These are phyloP conservation scores for Allantophomopsis cytisporea DNA, from an alignment of 2,329 filamentous ascomycete species.

Conservation along the genomic window DNA sequence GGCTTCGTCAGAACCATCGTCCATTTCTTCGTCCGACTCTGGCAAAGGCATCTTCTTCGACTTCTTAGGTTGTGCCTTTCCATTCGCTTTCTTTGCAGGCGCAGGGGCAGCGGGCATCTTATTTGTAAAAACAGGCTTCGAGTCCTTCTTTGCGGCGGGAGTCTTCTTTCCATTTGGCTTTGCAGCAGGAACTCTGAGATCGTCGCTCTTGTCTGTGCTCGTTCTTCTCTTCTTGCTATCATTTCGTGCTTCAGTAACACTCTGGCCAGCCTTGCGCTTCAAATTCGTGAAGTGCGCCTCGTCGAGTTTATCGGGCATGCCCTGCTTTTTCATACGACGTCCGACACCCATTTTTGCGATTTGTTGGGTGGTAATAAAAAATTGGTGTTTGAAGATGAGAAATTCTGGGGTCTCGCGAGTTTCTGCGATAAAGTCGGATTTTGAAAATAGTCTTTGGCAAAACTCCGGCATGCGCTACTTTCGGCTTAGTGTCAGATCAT, in stretches of 20 bases:
- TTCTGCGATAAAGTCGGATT: constrained; percentile 2
- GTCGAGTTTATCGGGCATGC: constrained; percentile 68
- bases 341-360: constrained; percentile 64
- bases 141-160: constrained; percentile 12
- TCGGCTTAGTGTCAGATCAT: neutral
- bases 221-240: constrained; percentile 55
- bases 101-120: constrained; percentile 16
- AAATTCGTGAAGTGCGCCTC: constrained; percentile 64
- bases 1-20: constrained; percentile 30
- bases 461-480: neutral
- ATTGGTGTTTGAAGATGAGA: neutral
- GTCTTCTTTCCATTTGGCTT: constrained; percentile 20
- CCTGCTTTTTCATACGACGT: constrained; percentile 94
- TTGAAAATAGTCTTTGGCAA: constrained; percentile 4
- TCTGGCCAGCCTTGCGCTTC: constrained; percentile 73
- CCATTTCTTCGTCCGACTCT: constrained; percentile 24
- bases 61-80: constrained; percentile 19
- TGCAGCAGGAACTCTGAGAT: constrained; percentile 7
- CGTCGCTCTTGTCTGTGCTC: constrained; percentile 25
- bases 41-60: constrained; percentile 22
- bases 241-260: constrained; percentile 39
- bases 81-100: constrained; percentile 17
- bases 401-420: neutral
- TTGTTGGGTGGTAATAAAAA: neutral
- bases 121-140: constrained; percentile 16